Conservation (phyloP, 2,329 filamentous ascomycete species). For the Plenodomus lindquistii region DNA sequence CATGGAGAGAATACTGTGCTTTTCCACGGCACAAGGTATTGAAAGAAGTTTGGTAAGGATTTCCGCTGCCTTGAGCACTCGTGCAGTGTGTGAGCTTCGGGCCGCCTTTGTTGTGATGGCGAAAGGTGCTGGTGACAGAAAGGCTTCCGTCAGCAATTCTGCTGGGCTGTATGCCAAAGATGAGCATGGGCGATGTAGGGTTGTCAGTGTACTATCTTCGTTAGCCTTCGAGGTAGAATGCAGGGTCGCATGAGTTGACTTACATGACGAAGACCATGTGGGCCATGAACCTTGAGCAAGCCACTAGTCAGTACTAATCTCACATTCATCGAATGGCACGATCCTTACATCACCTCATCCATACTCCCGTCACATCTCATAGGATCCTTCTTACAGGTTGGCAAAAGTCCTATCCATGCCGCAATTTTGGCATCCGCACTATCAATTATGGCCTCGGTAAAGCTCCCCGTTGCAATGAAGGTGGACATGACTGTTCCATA, state of each 20-base stretch:
- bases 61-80: slow-evolving; percentile 76
- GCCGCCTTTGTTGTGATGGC: slow-evolving; percentile 51
- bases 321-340: neutral
- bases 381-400: slow-evolving; percentile 70
- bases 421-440: slow-evolving; percentile 66
- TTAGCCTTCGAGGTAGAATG: neutral
- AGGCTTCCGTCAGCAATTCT: slow-evolving; percentile 56
- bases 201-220: slow-evolving; percentile 28
- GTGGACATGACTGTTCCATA: slow-evolving; percentile 54
- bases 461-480: slow-evolving; percentile 21
- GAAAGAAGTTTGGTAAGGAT: slow-evolving; percentile 75
- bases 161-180: slow-evolving; percentile 34
- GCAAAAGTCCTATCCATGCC: slow-evolving; percentile 79
- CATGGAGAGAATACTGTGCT: slow-evolving; percentile 59
- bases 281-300: slow-evolving; percentile 65
- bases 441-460: slow-evolving; percentile 62
- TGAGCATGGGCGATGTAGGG: slow-evolving; percentile 49
- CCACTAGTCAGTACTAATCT: neutral
- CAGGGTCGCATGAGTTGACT: slow-evolving; percentile 5
- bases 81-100: slow-evolving; percentile 68
- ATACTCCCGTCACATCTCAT: slow-evolving; percentile 68
- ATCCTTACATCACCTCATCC: slow-evolving; percentile 73
- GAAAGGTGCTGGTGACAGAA: slow-evolving; percentile 58
- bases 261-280: slow-evolving; percentile 69
- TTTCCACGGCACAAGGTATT: slow-evolving; percentile 70